These are phyloP conservation scores for Graphilbum ipis-grandicollis DNA, from an alignment of 2,329 filamentous ascomycete species.

Conservation along the genomic window DNA sequence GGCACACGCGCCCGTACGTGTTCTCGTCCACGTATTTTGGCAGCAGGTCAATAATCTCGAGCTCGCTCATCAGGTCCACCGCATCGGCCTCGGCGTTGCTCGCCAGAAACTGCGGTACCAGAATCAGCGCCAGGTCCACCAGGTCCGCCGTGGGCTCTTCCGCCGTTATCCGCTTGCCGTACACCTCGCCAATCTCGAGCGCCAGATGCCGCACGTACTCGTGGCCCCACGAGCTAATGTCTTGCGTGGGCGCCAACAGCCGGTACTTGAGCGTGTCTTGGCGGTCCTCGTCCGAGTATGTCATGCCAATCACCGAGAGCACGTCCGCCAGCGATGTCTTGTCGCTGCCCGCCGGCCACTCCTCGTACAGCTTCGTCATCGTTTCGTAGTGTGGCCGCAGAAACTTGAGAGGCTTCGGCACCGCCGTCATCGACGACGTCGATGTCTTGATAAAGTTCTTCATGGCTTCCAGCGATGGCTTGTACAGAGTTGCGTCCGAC, in stretches of 20 bases:
- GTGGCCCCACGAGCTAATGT: slow-evolving; percentile 94
- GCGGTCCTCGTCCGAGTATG: slow-evolving; percentile 89
- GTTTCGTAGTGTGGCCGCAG: slow-evolving; percentile 90
- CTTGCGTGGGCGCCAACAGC: slow-evolving; percentile 72
- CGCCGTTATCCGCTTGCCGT: slow-evolving; percentile 68
- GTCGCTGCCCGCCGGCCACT: slow-evolving; percentile 70
- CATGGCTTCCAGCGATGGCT: slow-evolving; percentile 84
- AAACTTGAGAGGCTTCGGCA: slow-evolving; percentile 96
- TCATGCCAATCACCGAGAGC: slow-evolving; percentile 95
- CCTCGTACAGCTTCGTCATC: slow-evolving; percentile 72
- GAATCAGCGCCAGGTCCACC: slow-evolving; percentile 62
- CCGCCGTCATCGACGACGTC: slow-evolving; percentile 97
- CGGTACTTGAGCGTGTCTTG: slow-evolving; percentile 95
- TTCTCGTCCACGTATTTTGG: slow-evolving; percentile 82
- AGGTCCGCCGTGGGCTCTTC: slow-evolving; percentile 76
- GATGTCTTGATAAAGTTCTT: slow-evolving; percentile 98
- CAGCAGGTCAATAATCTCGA: slow-evolving; percentile 92
- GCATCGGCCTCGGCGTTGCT: slow-evolving; percentile 97
- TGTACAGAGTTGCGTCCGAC: slow-evolving; percentile 72
- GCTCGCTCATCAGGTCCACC: slow-evolving; percentile 88
- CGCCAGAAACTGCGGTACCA: slow-evolving; percentile 89
- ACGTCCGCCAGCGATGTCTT: slow-evolving; percentile 89
- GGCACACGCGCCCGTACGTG: slow-evolving; percentile 79
- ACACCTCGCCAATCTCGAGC: slow-evolving; percentile 89
- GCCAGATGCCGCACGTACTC: slow-evolving; percentile 95